Evolutionary conservation across 371 early-diverging fungal genomes (phyloP), one percentile per base, ranked within the genome.

Genomic region (Saksenaea vasiformis): DNA sequence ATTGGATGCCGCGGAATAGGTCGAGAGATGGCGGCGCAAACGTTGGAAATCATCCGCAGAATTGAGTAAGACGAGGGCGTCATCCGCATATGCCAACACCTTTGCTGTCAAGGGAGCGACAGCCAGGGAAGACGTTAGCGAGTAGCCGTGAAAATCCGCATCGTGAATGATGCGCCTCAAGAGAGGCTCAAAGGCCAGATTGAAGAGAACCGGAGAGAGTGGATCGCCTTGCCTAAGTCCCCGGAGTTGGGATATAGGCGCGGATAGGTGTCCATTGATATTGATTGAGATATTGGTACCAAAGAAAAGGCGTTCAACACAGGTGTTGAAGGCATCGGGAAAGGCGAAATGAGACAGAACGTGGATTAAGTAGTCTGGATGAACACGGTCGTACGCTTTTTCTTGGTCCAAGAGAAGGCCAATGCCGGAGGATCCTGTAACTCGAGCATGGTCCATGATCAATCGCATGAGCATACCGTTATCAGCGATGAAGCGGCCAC

Each of bases 191-290:
- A 72, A 43, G 8, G 63, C 65, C 5, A 68, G 41, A 34, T 72
- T 69, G 62, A 69, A 69, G 2, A 69, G 54, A 7, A 65, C 14
- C 1, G 70, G 66, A 0, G 66, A 70, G 11, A 70, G 51, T 1
- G 66, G 70, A 34, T 70, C 70, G 1, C 66, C 61, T 61, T 69
- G 69, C 0, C 69, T 61, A 3, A 69, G 31, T 0, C 69, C 69
- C 35, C 69, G 58, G 1, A 19, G 28, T 56, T 65, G 65, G 3
- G 35, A 7, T 24, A 67, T 43, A 2, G 68, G 55, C 1, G 14
- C 7, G 0, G 61, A n/a, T n/a, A 69, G n/a, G 17, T 39, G 36
- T 2, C 70, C 68, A 37, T 71, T 71, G 51, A 68, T 62, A 60
- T 69, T 27, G 9, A 63, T 34, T 54, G 54, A 10, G 15, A 39